Evolutionary conservation across 495 filamentous ascomycete species (phyloP), one percentile per base, ranked within the genome.

Genomic region (Daldinia caldariorum): DNA sequence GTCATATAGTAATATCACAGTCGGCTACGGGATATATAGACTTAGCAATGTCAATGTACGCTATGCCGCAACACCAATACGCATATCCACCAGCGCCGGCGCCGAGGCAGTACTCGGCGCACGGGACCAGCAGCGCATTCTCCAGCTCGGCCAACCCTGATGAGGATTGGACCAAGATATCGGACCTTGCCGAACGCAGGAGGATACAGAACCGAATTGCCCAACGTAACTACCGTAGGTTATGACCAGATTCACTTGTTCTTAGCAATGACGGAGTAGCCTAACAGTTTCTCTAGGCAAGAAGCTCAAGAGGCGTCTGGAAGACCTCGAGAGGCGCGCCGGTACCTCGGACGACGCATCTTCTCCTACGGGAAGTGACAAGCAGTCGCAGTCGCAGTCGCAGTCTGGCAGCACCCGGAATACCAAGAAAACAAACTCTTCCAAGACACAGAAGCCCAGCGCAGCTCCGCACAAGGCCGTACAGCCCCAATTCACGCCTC

Each of bases 161-260:
- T 72, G 94, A 98, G 81, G 94, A 98, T 83, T 98, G 94, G 94
- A 98, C 94, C 76, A 95, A 98, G 88, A 97, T 98, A 80, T 97
- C 95, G 49, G 94, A 98, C 77, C 87, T 97, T 43, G 94, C 94
- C 59, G 94, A 97, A 82, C 88, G 94, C 70, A 85, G 94, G 76
- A 86, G 94, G 75, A 97, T 98, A 82, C 94, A 98, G 82, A 98
- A 98, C 81, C 88, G 94, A 56, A 98, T 98, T 81, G 94, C 94
- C 45, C 94, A 98, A 82, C 90, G 94, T 64, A 98, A 98, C 83
- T 98, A 98, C 83, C 94, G 94, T 97, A 86, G 79, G 94, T 92
- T 45, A 69, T 66, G 45, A 32, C 29, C 51, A 56, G 29, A 13
- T 16, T 38, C 29, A 2, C 38, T n/a, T 35, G 9, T n/a, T 31